These are phyloP conservation scores for Rhodotorula sp. DNA, from an alignment of 1,284 basidiomycete species.

Conservation along the genomic window DNA sequence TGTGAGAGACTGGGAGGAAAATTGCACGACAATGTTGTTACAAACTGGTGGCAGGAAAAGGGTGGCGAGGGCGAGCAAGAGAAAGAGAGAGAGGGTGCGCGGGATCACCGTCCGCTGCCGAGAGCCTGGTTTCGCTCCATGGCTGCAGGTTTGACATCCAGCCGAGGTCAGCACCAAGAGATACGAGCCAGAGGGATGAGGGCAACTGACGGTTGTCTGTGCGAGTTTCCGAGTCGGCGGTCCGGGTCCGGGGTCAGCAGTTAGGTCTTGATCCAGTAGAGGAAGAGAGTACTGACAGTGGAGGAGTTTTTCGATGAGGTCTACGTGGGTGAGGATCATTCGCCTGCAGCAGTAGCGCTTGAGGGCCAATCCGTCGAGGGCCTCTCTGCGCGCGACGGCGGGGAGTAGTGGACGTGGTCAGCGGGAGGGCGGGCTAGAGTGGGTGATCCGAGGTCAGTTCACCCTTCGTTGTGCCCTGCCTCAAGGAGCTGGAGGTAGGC, in stretches of 20 bases:
- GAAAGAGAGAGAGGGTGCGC: background rate
- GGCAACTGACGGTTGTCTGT: conserved; percentile 16
- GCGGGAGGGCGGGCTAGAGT: background rate
- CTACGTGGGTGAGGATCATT: conserved; percentile 95
- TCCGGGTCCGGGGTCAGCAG: background rate
- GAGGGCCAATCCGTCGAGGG: conserved; percentile 83
- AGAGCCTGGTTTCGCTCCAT: conserved; percentile 18
- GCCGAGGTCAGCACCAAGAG: background rate
- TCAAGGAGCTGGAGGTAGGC: conserved; percentile 75
- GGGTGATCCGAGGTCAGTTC: conserved; percentile 43
- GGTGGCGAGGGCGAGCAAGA: background rate
- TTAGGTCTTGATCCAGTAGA: no score
- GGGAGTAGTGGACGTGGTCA: no score
- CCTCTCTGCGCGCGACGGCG: conserved; percentile 70
- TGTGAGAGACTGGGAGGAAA: background rate
- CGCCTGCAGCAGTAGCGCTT: conserved; percentile 94
- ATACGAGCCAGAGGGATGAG: no score
- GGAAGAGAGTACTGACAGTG: conserved; percentile 29
- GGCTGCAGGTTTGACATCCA: background rate
- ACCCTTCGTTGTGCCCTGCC: conserved; percentile 81
- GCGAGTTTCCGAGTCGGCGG: background rate
- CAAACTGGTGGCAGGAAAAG: background rate
- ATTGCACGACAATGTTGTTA: background rate
- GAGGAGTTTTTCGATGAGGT: conserved; percentile 43
- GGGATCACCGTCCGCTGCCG: background rate